phyloP scores from a whole-genome alignment of 257 asterid species.

The Capsicum baccatum region DNA sequence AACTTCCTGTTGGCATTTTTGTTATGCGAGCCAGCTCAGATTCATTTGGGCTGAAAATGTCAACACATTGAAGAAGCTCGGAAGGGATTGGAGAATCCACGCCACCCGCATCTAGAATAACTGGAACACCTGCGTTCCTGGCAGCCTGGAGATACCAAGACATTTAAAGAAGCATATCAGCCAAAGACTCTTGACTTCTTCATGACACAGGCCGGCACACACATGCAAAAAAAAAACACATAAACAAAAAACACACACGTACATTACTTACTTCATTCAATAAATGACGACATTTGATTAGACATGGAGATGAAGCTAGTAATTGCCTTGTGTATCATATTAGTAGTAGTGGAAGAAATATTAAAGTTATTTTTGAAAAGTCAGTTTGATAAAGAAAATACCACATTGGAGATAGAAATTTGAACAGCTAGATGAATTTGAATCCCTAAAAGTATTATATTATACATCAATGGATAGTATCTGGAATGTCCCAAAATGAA shows the following conservation, averaged over 20 bases:
- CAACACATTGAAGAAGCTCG: slow-evolving; percentile 62
- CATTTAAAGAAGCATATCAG: slow-evolving; percentile 26
- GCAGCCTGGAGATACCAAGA: slow-evolving; percentile 69
- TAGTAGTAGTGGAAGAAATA: neutral
- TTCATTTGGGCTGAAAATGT: slow-evolving; percentile 91
- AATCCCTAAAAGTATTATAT: neutral
- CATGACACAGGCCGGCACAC: neutral
- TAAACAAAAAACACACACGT: neutral
- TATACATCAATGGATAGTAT: neutral
- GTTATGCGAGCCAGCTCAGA: slow-evolving; percentile 87
- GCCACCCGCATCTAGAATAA: slow-evolving; percentile 98
- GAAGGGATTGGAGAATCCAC: slow-evolving; percentile 77
- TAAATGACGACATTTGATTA: neutral
- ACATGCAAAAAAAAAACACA: no score
- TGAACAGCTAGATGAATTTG: neutral
- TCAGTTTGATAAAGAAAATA: neutral
- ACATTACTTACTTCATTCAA: neutral
- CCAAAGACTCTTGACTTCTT: slow-evolving; percentile 2
- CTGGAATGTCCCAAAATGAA: neutral
- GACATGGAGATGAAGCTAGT: neutral
- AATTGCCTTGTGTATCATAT: neutral
- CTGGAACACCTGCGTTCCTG: slow-evolving; percentile 70
- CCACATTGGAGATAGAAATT: neutral
- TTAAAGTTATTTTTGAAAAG: neutral
- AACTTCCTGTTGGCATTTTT: slow-evolving; percentile 74